A percentile compares a stretch with the other conserved stretches of the same genome.
phyloP scores from a whole-genome alignment of 2,329 filamentous ascomycete genomes.

The Neonectria coccinea region DNA sequence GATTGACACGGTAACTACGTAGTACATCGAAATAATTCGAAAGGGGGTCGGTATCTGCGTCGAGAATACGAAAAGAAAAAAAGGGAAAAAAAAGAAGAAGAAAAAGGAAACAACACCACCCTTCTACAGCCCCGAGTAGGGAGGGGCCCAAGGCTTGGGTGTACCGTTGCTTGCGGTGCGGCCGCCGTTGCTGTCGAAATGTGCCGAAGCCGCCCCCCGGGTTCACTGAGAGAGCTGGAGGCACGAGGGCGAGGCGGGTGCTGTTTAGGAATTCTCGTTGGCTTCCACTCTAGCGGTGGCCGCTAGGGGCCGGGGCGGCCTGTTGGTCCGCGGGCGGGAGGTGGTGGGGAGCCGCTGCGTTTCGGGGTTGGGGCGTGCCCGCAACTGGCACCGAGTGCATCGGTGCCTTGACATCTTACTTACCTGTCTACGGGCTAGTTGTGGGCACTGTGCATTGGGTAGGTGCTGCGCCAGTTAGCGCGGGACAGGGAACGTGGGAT shows the following conservation, averaged over 20 bases:
- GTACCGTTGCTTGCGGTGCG: conserved; percentile 9
- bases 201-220: conserved; percentile 30
- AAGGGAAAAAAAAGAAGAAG: neutral
- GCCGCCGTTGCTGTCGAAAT: conserved; percentile 22
- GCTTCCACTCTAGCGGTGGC: conserved; percentile 34
- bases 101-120: too few relatives aligned
- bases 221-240: conserved; percentile 1
- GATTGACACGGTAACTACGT: neutral
- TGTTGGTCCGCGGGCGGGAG: conserved; percentile 32
- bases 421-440: neutral
- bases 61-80: neutral
- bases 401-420: conserved; percentile 41
- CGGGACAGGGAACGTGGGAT: conserved; percentile 40
- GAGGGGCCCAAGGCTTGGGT: neutral
- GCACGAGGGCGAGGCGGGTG: conserved; percentile 23
- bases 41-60: neutral
- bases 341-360: conserved; percentile 37
- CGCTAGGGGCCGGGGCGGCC: conserved; percentile 27
- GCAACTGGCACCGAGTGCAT: conserved; percentile 35
- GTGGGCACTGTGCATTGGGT: conserved; percentile 2
- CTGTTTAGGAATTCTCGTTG: conserved; percentile 34
- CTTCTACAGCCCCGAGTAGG: too few relatives aligned
- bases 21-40: neutral
- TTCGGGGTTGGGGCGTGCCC: conserved; percentile 43
- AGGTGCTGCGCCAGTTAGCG: conserved; percentile 32